Evolutionary conservation across 805 yeast genomes (phyloP), one percentile per base, ranked within the genome.

Genomic region (Hanseniaspora meyeri): DNA sequence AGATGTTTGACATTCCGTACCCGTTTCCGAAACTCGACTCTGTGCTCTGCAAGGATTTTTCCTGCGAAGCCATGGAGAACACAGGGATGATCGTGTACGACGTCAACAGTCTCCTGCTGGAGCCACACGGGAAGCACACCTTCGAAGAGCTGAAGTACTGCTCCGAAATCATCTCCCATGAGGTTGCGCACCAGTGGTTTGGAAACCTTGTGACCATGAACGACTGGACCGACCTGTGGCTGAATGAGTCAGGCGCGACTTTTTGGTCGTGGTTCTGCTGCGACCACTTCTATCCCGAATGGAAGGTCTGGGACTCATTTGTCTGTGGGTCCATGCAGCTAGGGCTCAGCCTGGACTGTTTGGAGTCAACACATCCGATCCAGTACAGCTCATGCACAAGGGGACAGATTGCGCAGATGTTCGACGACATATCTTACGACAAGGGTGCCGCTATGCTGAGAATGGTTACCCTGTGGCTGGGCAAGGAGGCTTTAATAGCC

Each of bases 221-320:
- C 65, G 86, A 87, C 83, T 86, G 95, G 95, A 87, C 85, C 69
- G 91, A 87, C 61, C 76, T 86, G 64, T 86, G 93, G 91, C 77
- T 86, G 63, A 86, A 86, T 66, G 95, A 86, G 72, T 91, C 93
- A 46, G 86, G 85, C 62, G 95, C 95, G 48, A 86, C 95, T 55
- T 86, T 90, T 87, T 85, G 83, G 84, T 85, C 91, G 5, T 86
- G 91, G 89, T 82, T 79, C 65, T 84, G 90, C 8, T 82, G 87
- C 68, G 81, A 85, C 69, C 70, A 81, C 46, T 77, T 85, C 64
- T 80, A 78, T 69, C 93, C 93, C 31, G 88, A 85, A 60, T 86
- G 93, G 91, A 83, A 83, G 65, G 90, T 86, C 40, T 86, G 88
- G 87, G 85, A 87, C 69, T 79, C 81, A 54, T 87, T 86, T 64